Evolutionary conservation across 192 early-diverging fungal species (phyloP).

Genomic region (Coemansia guatemalensis): DNA sequence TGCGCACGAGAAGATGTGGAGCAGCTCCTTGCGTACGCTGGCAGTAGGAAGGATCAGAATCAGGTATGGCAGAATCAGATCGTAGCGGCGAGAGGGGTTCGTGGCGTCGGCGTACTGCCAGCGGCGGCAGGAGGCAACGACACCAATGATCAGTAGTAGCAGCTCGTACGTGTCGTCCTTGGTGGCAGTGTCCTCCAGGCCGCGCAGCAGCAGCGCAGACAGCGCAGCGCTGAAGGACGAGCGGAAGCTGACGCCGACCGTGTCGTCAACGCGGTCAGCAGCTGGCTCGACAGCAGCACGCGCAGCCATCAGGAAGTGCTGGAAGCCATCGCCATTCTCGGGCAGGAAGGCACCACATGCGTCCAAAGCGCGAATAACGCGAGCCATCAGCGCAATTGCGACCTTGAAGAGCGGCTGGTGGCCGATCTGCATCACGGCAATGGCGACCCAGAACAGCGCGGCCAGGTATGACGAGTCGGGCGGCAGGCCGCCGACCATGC

Average conservation of each 20-base stretch:
- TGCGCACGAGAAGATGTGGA: slow-evolving; percentile 38
- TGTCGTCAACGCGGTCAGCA: slow-evolving; percentile 68
- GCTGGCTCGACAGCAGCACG: slow-evolving; percentile 72
- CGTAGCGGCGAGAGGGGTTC: slow-evolving; percentile 20
- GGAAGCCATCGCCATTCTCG: slow-evolving; percentile 65
- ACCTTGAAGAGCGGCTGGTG: slow-evolving; percentile 76
- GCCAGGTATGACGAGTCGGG: slow-evolving; percentile 79
- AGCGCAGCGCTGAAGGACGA: slow-evolving; percentile 88
- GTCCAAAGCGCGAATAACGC: slow-evolving; percentile 76
- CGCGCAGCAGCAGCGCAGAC: slow-evolving; percentile 76
- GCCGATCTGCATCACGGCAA: slow-evolving; percentile 85
- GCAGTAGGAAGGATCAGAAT: slow-evolving; percentile 80
- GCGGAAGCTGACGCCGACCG: slow-evolving; percentile 79
- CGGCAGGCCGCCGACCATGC: slow-evolving; percentile 82
- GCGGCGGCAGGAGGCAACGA: slow-evolving; percentile 62
- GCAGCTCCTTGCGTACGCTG: slow-evolving; percentile 67
- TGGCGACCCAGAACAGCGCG: slow-evolving; percentile 88
- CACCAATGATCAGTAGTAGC: slow-evolving; percentile 71
- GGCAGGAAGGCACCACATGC: slow-evolving; percentile 63
- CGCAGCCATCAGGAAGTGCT: slow-evolving; percentile 69
- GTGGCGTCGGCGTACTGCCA: slow-evolving; percentile 43
- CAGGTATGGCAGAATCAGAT: slow-evolving; percentile 70
- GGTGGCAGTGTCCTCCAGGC: slow-evolving; percentile 73
- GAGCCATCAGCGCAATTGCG: slow-evolving; percentile 68
- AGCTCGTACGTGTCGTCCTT: slow-evolving; percentile 71